phyloP scores from a whole-genome alignment of 108 stramenopile genomes.

The Nitzschia inconspicua region DNA sequence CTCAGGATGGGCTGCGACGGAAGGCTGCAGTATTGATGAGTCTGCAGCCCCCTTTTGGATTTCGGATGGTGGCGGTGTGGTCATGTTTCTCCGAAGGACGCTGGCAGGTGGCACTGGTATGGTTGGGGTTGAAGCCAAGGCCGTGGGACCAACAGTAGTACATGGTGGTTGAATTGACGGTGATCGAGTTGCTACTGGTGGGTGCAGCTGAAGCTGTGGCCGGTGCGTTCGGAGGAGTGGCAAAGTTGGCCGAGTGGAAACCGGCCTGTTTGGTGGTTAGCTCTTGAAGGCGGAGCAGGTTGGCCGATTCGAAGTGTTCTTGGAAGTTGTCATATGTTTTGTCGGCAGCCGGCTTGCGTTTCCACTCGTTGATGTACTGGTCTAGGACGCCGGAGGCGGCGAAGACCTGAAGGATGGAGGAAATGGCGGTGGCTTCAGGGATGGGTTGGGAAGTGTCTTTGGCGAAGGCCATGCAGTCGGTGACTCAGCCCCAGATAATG shows the following conservation, averaged over 20 bases:
- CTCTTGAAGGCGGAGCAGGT: not conserved
- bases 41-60: not conserved
- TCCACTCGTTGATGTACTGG: not conserved
- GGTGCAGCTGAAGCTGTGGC: too few species aligned
- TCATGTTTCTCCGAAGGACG: not conserved
- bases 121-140: not conserved
- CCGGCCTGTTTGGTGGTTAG: conserved; percentile 2
- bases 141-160: conserved; percentile 25
- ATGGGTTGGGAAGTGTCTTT: not conserved
- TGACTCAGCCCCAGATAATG: not conserved
- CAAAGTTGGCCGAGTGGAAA: not conserved
- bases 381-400: not conserved
- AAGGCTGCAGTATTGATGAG: not conserved
- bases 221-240: not conserved
- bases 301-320: not conserved
- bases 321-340: conserved; percentile 1
- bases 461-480: not conserved
- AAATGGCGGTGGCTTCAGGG: not conserved
- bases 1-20: not conserved
- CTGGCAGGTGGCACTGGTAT: conserved; percentile 9
- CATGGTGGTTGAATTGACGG: not conserved
- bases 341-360: not conserved
- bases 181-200: not conserved
- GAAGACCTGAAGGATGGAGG: not conserved
- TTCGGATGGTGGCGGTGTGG: not conserved